phyloP scores from a whole-genome alignment of 1,284 basidiomycete species.

The Malassezia equina region DNA sequence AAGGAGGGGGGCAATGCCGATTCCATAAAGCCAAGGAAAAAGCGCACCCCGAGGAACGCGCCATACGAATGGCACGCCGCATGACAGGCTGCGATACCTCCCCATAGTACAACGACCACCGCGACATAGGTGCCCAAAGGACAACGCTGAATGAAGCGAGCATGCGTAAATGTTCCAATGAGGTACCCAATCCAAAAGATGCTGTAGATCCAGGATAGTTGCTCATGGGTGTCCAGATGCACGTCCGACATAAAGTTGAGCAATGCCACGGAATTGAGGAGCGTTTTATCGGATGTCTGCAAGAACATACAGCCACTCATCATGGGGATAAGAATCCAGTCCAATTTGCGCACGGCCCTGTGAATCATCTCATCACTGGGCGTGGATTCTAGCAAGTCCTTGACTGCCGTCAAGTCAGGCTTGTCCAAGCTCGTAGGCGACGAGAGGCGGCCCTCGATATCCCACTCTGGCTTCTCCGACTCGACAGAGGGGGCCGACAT shows the following conservation, averaged over 20 bases:
- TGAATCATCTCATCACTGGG: not conserved
- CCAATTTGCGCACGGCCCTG: conserved; percentile 35
- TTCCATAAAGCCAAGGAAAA: conserved; percentile 42
- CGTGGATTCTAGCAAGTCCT: not conserved
- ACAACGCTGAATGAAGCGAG: conserved; percentile 20
- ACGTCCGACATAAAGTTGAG: conserved; percentile 33
- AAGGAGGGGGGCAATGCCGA: conserved; percentile 25
- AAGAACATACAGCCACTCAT: conserved; percentile 8
- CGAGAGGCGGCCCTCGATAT: not conserved
- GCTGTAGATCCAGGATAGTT: conserved; percentile 37
- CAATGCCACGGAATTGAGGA: conserved; percentile 31
- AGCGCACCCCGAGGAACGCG: conserved; percentile 27
- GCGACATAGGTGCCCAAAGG: conserved; percentile 18
- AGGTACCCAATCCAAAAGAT: conserved; percentile 31
- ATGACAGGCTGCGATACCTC: conserved; percentile 22
- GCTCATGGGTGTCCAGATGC: conserved; percentile 21
- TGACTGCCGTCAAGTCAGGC: not conserved
- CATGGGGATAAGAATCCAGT: conserved; percentile 36
- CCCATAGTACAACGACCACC: conserved; percentile 15
- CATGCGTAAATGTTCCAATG: conserved; percentile 16
- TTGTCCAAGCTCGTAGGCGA: not conserved
- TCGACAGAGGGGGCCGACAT: not conserved
- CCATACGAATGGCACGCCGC: conserved; percentile 32
- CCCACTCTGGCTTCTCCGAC: not conserved
- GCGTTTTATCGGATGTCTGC: conserved; percentile 39